A percentile compares a stretch with the other conserved stretches of the same genome.
Conservation (phyloP, 805 yeast genomes). For the Candida montana region DNA sequence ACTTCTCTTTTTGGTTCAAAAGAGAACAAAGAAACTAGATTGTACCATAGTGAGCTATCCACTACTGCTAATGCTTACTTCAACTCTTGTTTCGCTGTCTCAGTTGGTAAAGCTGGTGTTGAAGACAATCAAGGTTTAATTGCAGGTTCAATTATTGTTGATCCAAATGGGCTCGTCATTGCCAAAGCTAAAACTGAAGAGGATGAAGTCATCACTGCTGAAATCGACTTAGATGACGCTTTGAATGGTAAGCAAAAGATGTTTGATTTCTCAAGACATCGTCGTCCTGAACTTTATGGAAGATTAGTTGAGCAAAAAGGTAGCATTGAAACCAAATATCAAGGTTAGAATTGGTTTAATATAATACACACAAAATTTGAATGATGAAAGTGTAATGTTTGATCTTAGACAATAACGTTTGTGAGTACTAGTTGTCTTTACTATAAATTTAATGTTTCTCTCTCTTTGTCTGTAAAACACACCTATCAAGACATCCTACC, state of each 20-base stretch:
- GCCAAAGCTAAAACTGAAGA: slow-evolving; percentile 32
- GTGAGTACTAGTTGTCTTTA: too few species aligned
- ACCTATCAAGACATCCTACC: too few species aligned
- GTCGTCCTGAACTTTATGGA: slow-evolving; percentile 32
- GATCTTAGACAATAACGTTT: background rate
- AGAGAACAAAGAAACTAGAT: slow-evolving; percentile 28
- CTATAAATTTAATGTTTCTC: too few species aligned
- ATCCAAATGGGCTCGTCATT: slow-evolving; percentile 31
- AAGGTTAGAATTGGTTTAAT: slow-evolving; percentile 1
- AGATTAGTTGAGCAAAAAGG: slow-evolving; percentile 27
- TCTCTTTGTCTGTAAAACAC: too few species aligned
- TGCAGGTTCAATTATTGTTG: slow-evolving; percentile 33
- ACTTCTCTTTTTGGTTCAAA: slow-evolving; percentile 28
- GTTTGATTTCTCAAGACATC: slow-evolving; percentile 34
- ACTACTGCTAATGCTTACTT: slow-evolving; percentile 32
- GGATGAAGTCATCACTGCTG: slow-evolving; percentile 29
- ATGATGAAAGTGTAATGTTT: too few species aligned
- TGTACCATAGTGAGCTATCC: slow-evolving; percentile 30
- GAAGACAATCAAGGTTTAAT: slow-evolving; percentile 34
- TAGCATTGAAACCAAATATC: slow-evolving; percentile 17
- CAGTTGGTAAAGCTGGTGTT: slow-evolving; percentile 32
- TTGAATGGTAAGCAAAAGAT: slow-evolving; percentile 30
- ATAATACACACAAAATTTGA: too few species aligned
- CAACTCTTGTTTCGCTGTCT: slow-evolving; percentile 30
- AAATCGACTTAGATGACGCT: slow-evolving; percentile 33